phyloP scores from a whole-genome alignment of 2,329 filamentous ascomycete species.

The Monosporascus sp. region DNA sequence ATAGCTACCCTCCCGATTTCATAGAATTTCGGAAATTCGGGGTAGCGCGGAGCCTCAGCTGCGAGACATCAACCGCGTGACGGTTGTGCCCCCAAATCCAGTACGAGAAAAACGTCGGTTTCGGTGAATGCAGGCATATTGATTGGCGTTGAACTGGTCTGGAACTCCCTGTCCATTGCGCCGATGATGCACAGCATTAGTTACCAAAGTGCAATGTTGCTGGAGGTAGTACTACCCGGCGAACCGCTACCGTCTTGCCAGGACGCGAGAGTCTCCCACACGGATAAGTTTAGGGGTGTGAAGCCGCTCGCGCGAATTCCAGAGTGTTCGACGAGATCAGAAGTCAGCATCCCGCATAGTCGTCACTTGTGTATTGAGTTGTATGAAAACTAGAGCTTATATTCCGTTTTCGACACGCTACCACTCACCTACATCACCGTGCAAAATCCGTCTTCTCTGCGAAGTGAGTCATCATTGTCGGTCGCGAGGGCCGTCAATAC shows the following conservation, averaged over 20 bases:
- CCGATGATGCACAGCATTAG: neutral
- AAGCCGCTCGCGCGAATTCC: too few relatives aligned
- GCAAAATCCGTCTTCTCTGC: neutral
- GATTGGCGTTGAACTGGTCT: neutral
- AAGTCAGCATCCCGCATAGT: too few relatives aligned
- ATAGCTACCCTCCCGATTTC: neutral
- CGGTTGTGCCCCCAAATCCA: constrained; percentile 8
- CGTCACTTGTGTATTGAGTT: too few relatives aligned
- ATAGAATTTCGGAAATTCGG: neutral
- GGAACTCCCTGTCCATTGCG: neutral
- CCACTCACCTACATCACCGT: neutral
- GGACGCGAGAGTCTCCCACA: too few relatives aligned
- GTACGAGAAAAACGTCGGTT: neutral
- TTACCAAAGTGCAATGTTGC: neutral
- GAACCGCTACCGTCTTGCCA: too few relatives aligned
- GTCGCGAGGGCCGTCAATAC: neutral
- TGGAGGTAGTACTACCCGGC: too few relatives aligned
- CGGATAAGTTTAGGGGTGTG: too few relatives aligned
- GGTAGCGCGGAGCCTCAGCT: neutral
- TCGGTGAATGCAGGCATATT: neutral
- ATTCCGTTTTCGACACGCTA: neutral
- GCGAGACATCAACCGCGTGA: neutral
- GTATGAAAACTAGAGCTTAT: too few relatives aligned
- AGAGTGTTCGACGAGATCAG: too few relatives aligned
- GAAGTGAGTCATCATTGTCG: neutral